These are phyloP conservation scores for Alternaria postmessia DNA, from an alignment of 2,329 filamentous ascomycete genomes.

Conservation along the genomic window DNA sequence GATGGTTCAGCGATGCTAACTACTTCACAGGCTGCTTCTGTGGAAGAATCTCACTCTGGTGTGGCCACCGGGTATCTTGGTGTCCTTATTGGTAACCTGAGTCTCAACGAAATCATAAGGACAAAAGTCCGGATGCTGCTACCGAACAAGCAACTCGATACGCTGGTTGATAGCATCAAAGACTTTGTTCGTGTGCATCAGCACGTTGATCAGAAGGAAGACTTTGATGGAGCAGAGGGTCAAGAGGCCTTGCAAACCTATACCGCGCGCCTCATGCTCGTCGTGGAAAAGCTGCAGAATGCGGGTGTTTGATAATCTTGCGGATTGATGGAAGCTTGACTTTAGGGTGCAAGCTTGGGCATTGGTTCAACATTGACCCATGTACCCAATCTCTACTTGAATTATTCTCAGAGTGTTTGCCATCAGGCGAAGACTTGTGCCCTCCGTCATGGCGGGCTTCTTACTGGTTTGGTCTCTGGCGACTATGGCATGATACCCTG, in stretches of 20 bases:
- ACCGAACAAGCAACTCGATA: slow-evolving; percentile 57
- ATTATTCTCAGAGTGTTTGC: slow-evolving; percentile 1
- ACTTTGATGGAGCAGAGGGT: slow-evolving; percentile 58
- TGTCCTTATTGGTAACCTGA: slow-evolving; percentile 83
- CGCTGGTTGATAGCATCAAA: slow-evolving; percentile 65
- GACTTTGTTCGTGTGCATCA: slow-evolving; percentile 70
- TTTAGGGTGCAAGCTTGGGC: neutral
- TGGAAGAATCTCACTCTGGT: slow-evolving; percentile 77
- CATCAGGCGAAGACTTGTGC: neutral
- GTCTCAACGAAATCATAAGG: slow-evolving; percentile 62
- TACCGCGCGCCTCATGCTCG: slow-evolving; percentile 62
- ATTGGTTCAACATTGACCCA: neutral
- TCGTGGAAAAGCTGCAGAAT: slow-evolving; percentile 58
- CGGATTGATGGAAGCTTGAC: neutral
- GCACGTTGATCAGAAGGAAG: slow-evolving; percentile 62
- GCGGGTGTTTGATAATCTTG: slow-evolving; percentile 17
- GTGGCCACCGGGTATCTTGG: slow-evolving; percentile 88
- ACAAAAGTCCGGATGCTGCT: slow-evolving; percentile 54
- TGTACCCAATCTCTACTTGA: slow-evolving; percentile 11
- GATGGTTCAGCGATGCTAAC: slow-evolving; percentile 22
- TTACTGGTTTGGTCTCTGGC: slow-evolving; percentile 10
- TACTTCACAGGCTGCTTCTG: slow-evolving; percentile 57
- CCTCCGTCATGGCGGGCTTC: slow-evolving; percentile 9
- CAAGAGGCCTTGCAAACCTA: slow-evolving; percentile 59
- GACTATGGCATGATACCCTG: slow-evolving; percentile 26